A percentile compares a stretch with the other conserved stretches of the same genome.
Conservation (phyloP, 495 filamentous ascomycete species). For the Penicillium ochrochloron region DNA sequence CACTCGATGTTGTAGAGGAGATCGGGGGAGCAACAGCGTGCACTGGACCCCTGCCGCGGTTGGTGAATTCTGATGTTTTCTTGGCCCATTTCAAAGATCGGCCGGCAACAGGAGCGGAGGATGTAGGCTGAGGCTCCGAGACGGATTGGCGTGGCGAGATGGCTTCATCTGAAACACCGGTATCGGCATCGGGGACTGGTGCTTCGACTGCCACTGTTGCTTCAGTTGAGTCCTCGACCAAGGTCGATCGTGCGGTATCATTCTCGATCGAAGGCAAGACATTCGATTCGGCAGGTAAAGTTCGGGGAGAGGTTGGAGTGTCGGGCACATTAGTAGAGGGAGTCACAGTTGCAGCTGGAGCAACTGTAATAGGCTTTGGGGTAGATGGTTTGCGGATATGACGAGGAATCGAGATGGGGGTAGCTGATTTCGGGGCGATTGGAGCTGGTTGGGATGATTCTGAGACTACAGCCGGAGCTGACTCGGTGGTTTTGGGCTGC, state of each 20-base stretch:
- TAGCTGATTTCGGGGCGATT: constrained; percentile 19
- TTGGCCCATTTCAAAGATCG: constrained; percentile 24
- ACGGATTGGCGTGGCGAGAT: constrained; percentile 2
- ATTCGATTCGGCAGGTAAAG: constrained; percentile 14
- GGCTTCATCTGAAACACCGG: not conserved
- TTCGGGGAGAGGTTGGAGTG: constrained; percentile 22
- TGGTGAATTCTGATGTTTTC: constrained; percentile 27
- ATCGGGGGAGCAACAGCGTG: constrained; percentile 15
- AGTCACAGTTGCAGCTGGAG: constrained; percentile 1
- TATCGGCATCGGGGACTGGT: not conserved
- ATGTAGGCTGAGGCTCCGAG: not conserved
- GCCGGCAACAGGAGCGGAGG: constrained; percentile 5
- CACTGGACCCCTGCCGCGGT: constrained; percentile 5
- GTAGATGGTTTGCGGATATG: constrained; percentile 38
- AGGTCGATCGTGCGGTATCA: constrained; percentile 11
- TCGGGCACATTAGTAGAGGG: constrained; percentile 19
- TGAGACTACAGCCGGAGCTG: constrained; percentile 18
- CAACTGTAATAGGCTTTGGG: constrained; percentile 4
- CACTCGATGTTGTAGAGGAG: not conserved
- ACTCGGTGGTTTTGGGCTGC: constrained; percentile 15
- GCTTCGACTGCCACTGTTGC: not conserved
- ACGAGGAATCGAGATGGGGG: constrained; percentile 36
- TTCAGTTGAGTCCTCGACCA: not conserved
- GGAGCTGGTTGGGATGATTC: constrained; percentile 23
- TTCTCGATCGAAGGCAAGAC: constrained; percentile 24